A percentile compares a stretch with the other conserved stretches of the same genome.
Conservation (phyloP, 2,329 filamentous ascomycete genomes). For the Zymoseptoria brevis region DNA sequence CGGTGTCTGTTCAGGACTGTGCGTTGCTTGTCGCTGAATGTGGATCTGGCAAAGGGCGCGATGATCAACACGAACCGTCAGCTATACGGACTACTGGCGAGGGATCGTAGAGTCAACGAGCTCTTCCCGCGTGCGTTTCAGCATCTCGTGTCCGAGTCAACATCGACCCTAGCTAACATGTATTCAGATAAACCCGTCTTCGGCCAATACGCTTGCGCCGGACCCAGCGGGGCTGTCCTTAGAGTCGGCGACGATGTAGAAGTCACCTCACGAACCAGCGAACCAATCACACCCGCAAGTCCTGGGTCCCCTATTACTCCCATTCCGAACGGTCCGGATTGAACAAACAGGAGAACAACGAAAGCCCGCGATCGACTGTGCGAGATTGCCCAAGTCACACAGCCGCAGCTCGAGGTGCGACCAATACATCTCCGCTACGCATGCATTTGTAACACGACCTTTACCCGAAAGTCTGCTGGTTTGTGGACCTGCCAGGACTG, state of each 20-base stretch:
- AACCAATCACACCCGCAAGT: constrained; percentile 27
- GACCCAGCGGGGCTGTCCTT: constrained; percentile 27
- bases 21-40: constrained; percentile 27
- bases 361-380: background rate
- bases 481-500: background rate
- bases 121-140: constrained; percentile 23
- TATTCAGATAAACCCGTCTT: constrained; percentile 27
- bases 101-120: constrained; percentile 27
- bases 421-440: background rate
- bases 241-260: constrained; percentile 28
- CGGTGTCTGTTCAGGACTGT: constrained; percentile 27
- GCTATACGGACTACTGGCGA: constrained; percentile 27
- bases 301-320: constrained; percentile 30
- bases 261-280: constrained; percentile 20
- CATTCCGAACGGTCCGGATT: background rate
- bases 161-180: background rate
- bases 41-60: constrained; percentile 25
- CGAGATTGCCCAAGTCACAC: background rate
- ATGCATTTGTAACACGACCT: background rate
- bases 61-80: constrained; percentile 29
- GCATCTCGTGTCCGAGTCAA: background rate
- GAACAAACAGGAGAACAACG: background rate
- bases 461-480: background rate
- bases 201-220: constrained; percentile 31
- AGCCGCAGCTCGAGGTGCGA: background rate